Conservation (phyloP, 139 green algal species). For the Asterochloris erici region DNA sequence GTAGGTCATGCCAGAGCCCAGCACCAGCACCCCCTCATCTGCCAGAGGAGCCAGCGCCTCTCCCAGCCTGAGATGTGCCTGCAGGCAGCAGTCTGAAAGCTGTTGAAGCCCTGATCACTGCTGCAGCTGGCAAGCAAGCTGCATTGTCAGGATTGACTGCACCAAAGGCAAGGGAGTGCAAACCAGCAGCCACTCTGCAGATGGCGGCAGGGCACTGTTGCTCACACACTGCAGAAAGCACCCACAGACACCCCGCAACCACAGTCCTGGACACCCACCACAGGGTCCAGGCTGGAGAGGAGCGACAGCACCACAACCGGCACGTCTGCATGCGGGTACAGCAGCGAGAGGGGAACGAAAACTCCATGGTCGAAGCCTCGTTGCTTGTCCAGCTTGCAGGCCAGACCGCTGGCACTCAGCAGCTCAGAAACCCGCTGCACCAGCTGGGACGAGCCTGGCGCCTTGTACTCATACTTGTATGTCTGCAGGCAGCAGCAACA, state of each 20-base stretch:
- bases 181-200: not conserved
- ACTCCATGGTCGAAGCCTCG: constrained; percentile 72
- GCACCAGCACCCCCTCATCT: constrained; percentile 68
- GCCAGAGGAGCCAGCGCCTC: constrained; percentile 64
- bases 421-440: constrained; percentile 39
- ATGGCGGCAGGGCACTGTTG: not conserved
- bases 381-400: constrained; percentile 27
- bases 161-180: not conserved
- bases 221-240: not conserved
- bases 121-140: too few relatives aligned
- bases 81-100: not conserved
- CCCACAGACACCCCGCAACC: not conserved
- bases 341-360: constrained; percentile 75
- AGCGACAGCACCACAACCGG: constrained; percentile 68
- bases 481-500: not conserved
- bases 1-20: constrained; percentile 57
- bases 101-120: not conserved
- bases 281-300: constrained; percentile 30
- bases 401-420: constrained; percentile 44
- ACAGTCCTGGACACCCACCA: constrained; percentile 1
- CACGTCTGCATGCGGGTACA: constrained; percentile 57
- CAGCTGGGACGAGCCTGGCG: constrained; percentile 48
- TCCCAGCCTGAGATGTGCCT: constrained; percentile 57
- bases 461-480: constrained; percentile 58
- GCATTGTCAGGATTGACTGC: not conserved